Evolutionary conservation across 768 basidiomycete genomes (phyloP).

Genomic region (Gautieria morchelliformis): DNA sequence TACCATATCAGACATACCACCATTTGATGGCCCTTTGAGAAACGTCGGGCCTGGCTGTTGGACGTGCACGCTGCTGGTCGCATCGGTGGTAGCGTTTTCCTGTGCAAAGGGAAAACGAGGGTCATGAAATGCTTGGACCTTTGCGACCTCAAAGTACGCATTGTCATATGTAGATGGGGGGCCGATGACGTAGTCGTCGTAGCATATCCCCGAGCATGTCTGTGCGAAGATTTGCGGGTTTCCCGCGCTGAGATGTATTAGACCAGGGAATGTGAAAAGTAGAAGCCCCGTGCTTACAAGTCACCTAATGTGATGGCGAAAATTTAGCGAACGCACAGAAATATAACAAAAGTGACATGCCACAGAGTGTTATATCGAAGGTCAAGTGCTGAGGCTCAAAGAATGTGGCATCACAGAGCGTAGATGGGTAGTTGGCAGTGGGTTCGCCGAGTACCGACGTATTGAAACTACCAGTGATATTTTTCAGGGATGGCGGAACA

Average conservation of each 20-base stretch:
- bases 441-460: slow-evolving; percentile 56
- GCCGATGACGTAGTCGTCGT: slow-evolving; percentile 61
- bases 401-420: slow-evolving; percentile 42
- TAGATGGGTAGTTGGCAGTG: slow-evolving; percentile 54
- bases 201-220: slow-evolving; percentile 58
- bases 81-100: no score
- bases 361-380: slow-evolving; percentile 66
- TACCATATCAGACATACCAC: no score
- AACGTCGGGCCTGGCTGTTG: not conserved
- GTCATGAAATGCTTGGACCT: slow-evolving; percentile 36
- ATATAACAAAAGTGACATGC: slow-evolving; percentile 27
- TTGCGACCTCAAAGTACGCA: slow-evolving; percentile 67
- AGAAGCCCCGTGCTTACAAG: not conserved
- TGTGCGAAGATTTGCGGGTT: slow-evolving; percentile 39
- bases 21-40: not conserved
- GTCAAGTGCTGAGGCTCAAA: slow-evolving; percentile 59
- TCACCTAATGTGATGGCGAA: not conserved
- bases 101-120: not conserved
- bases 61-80: not conserved
- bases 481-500: slow-evolving; percentile 29
- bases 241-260: slow-evolving; percentile 37
- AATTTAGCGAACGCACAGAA: slow-evolving; percentile 20
- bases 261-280: not conserved
- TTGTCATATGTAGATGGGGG: slow-evolving; percentile 48
- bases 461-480: slow-evolving; percentile 17